These are phyloP conservation scores for Ceratocystis diversiconidia DNA, from an alignment of 2,329 filamentous ascomycete species.

Conservation along the genomic window DNA sequence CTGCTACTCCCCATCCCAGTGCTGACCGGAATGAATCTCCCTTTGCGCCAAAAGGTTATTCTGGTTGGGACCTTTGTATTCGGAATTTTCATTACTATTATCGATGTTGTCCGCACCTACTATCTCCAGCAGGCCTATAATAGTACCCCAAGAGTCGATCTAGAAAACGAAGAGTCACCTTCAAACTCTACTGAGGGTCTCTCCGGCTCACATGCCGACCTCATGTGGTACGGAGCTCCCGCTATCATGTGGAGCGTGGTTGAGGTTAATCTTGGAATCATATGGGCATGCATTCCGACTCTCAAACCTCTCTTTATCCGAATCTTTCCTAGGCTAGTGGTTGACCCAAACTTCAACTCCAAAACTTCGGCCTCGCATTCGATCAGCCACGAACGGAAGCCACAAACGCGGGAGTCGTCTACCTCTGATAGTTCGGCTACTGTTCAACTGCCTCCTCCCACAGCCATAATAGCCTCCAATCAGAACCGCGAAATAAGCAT, in stretches of 20 bases:
- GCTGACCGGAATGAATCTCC: conserved; percentile 71
- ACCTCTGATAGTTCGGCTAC: neutral
- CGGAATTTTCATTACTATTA: conserved; percentile 73
- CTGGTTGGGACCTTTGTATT: conserved; percentile 74
- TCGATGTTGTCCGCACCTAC: conserved; percentile 80
- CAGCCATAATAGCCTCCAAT: neutral
- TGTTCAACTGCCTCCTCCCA: neutral
- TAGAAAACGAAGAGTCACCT: conserved; percentile 26
- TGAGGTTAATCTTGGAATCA: conserved; percentile 80
- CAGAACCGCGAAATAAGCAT: conserved; percentile 7
- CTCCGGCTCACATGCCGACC: conserved; percentile 40
- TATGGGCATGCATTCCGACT: conserved; percentile 83
- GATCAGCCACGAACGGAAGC: conserved; percentile 15
- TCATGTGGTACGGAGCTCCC: conserved; percentile 62
- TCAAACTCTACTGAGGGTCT: conserved; percentile 15
- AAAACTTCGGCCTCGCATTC: neutral
- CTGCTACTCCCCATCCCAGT: conserved; percentile 80
- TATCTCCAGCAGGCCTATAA: conserved; percentile 63
- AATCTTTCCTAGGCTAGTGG: conserved; percentile 42
- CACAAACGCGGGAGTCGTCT: neutral
- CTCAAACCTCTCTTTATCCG: conserved; percentile 70
- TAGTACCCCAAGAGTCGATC: conserved; percentile 27
- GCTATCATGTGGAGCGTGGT: conserved; percentile 90
- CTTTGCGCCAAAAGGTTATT: conserved; percentile 74
- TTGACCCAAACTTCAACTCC: conserved; percentile 29